phyloP scores from a whole-genome alignment of 2,329 filamentous ascomycete genomes.

The Juglanconis juglandina region DNA sequence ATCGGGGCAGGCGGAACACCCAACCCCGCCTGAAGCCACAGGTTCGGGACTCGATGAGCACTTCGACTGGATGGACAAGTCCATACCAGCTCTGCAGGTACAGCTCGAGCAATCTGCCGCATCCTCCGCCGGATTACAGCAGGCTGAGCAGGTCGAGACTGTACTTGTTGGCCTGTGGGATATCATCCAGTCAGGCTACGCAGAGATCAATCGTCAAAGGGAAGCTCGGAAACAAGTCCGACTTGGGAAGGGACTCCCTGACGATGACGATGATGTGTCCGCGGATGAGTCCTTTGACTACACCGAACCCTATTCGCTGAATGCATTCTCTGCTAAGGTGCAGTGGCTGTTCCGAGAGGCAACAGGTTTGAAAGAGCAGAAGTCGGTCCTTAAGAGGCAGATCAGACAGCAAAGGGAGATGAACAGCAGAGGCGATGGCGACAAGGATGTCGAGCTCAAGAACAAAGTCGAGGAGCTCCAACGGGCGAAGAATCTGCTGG shows the following conservation, averaged over 20 bases:
- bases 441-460: constrained; percentile 63
- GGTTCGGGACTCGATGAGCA: constrained; percentile 63
- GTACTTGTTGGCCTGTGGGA: constrained; percentile 56
- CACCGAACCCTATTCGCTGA: constrained; percentile 65
- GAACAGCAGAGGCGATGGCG: constrained; percentile 78
- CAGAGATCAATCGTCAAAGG: constrained; percentile 52
- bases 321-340: constrained; percentile 74
- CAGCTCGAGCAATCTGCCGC: constrained; percentile 36
- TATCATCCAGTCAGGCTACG: constrained; percentile 53
- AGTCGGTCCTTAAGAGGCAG: constrained; percentile 82
- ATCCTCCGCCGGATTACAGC: constrained; percentile 32
- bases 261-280: constrained; percentile 59
- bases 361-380: constrained; percentile 79
- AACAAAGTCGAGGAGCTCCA: constrained; percentile 56
- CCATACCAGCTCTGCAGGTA: constrained; percentile 48
- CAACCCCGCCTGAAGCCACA: constrained; percentile 55
- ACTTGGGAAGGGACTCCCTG: constrained; percentile 50
- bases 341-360: constrained; percentile 74
- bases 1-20: constrained; percentile 44
- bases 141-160: constrained; percentile 53
- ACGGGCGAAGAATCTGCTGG: constrained; percentile 27
- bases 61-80: constrained; percentile 64
- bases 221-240: constrained; percentile 51
- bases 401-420: constrained; percentile 94
- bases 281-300: constrained; percentile 58